Conservation (phyloP, 129 eudicot genomes). For the Escallonia rubra region DNA sequence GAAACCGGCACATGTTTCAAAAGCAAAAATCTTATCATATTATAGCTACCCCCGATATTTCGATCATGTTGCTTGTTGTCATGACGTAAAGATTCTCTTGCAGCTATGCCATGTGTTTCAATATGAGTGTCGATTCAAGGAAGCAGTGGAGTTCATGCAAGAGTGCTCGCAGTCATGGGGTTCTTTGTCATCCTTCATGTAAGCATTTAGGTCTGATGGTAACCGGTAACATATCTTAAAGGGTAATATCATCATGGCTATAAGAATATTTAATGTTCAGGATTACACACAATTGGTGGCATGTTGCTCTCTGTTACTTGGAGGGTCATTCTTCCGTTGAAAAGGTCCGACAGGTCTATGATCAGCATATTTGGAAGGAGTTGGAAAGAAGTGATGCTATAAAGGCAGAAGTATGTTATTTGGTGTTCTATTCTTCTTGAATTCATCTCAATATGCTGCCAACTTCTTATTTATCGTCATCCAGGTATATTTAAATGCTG, state of each 20-base stretch:
- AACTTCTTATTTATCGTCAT: conserved; percentile 8
- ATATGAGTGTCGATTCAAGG: conserved; percentile 74
- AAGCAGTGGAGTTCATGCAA: conserved; percentile 81
- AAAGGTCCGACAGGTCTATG: conserved; percentile 66
- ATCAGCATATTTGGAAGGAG: conserved; percentile 72
- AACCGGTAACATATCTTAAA: not conserved
- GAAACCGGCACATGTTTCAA: too few species aligned
- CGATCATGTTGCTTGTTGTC: not conserved
- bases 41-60: too few species aligned
- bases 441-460: conserved; percentile 4
- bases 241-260: not conserved
- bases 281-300: conserved; percentile 99
- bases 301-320: conserved; percentile 87
- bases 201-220: conserved; percentile 11
- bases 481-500: conserved; percentile 81
- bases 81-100: conserved; percentile 1
- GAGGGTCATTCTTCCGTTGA: conserved; percentile 68
- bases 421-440: not conserved
- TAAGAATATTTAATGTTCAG: conserved; percentile 28
- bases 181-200: conserved; percentile 85
- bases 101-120: conserved; percentile 91
- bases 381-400: conserved; percentile 65
- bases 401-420: conserved; percentile 56
- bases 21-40: too few species aligned
- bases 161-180: conserved; percentile 69